phyloP scores from a whole-genome alignment of 1,139 yeast genomes.

The Geotrichum fermentans region DNA sequence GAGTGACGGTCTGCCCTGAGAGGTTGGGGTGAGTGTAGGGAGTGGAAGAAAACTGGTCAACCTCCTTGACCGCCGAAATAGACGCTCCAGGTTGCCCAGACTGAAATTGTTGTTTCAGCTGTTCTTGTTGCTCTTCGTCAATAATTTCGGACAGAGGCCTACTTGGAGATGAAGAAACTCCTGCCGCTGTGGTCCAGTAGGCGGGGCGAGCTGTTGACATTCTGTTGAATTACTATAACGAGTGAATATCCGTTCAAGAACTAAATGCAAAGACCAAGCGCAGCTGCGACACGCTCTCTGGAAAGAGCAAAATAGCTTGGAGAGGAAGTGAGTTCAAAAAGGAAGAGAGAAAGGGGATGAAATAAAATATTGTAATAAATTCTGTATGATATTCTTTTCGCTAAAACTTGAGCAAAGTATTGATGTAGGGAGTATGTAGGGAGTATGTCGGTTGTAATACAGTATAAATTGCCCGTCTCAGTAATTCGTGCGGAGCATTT shows the following conservation, averaged over 20 bases:
- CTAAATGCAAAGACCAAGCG: too few relatives aligned
- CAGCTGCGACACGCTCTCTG: neutral
- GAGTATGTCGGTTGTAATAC: too few relatives aligned
- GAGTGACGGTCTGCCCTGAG: conserved; percentile 14
- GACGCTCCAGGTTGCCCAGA: neutral
- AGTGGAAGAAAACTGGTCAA: neutral
- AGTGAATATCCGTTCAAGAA: too few relatives aligned
- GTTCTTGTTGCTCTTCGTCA: conserved; percentile 14
- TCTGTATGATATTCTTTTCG: too few relatives aligned
- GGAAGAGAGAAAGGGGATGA: neutral
- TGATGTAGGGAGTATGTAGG: too few relatives aligned
- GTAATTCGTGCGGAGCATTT: too few relatives aligned
- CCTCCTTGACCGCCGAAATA: neutral
- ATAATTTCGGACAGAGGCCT: conserved; percentile 17
- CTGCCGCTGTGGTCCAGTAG: conserved; percentile 3
- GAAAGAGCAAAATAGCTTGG: neutral
- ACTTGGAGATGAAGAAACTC: neutral
- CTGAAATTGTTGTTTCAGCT: conserved; percentile 5
- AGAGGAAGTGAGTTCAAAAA: neutral
- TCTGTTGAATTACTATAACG: neutral
- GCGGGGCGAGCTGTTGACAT: conserved; percentile 3
- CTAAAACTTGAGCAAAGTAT: too few relatives aligned
- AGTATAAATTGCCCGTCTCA: too few relatives aligned
- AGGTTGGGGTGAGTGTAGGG: conserved; percentile 9
- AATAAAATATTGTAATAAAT: neutral